Evolutionary conservation across 805 yeast species (phyloP).

Genomic region (Kodamaea nitidulidarum): DNA sequence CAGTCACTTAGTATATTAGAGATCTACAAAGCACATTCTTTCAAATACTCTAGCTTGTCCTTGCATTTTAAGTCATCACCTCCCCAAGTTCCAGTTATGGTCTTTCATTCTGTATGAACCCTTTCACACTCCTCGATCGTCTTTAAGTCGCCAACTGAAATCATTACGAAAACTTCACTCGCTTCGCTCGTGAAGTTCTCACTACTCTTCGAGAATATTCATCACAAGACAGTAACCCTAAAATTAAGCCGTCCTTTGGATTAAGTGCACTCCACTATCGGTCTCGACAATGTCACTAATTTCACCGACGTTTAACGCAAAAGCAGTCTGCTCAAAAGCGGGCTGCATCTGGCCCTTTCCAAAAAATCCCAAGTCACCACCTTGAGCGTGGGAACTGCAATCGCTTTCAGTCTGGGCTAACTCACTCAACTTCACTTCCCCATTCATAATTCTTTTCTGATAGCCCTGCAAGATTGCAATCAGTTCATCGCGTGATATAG

Average conservation of each 20-base stretch:
- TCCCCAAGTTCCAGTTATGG: no score
- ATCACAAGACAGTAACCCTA: no score
- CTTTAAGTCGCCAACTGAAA: no score
- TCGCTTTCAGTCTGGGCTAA: conserved; percentile 83
- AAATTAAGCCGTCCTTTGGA: conserved; percentile 78
- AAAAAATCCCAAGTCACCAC: conserved; percentile 90
- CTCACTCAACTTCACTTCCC: conserved; percentile 62
- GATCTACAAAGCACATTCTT: no score
- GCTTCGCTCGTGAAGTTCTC: no score
- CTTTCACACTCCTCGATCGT: no score
- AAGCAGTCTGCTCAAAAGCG: conserved; percentile 84
- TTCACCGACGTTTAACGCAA: conserved; percentile 76
- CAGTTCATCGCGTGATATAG: conserved; percentile 82
- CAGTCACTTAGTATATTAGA: no score
- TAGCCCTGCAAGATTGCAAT: conserved; percentile 54
- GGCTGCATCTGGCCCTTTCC: conserved; percentile 95
- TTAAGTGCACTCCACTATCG: conserved; percentile 86
- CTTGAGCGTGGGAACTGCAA: conserved; percentile 78
- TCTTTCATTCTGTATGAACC: no score
- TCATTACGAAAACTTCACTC: no score
- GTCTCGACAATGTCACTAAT: conserved; percentile 79
- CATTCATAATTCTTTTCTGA: conserved; percentile 56
- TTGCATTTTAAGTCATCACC: no score
- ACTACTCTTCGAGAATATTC: no score
- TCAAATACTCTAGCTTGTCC: no score